Evolutionary conservation across 2,329 filamentous ascomycete genomes (phyloP).

Genomic region (Pestalotiopsis sp.): DNA sequence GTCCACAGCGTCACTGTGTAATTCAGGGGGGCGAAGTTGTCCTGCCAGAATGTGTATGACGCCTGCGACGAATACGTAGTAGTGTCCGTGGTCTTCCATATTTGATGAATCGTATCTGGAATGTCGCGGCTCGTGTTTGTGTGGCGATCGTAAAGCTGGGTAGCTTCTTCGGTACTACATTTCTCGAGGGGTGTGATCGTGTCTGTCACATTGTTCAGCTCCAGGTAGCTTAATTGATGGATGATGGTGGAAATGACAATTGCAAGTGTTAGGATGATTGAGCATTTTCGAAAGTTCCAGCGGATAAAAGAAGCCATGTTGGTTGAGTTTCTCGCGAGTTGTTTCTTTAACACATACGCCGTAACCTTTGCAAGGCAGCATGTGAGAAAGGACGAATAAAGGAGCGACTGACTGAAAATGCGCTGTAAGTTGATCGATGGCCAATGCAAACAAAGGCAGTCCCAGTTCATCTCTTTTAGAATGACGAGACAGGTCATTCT

Average conservation of each 20-base stretch:
- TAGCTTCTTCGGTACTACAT: background rate
- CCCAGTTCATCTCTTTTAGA: background rate
- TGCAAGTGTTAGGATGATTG: background rate
- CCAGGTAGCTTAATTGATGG: background rate
- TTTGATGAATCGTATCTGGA: background rate
- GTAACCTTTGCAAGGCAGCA: background rate
- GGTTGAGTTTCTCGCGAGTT: background rate
- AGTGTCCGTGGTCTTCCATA: background rate
- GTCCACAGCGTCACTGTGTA: background rate
- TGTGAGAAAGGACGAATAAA: background rate
- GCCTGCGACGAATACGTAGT: background rate
- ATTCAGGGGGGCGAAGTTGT: background rate
- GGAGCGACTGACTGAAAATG: background rate
- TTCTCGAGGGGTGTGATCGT: background rate
- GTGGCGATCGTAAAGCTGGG: background rate
- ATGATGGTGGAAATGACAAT: background rate
- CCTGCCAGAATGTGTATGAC: background rate
- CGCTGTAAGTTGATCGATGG: background rate
- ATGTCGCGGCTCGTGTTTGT: background rate
- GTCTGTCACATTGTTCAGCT: background rate
- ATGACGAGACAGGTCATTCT: background rate
- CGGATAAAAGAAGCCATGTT: background rate
- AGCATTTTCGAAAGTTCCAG: background rate
- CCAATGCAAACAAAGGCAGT: background rate
- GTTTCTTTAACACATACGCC: background rate